phyloP scores from a whole-genome alignment of 495 filamentous ascomycete genomes.

The Articulospora tetracladia region DNA sequence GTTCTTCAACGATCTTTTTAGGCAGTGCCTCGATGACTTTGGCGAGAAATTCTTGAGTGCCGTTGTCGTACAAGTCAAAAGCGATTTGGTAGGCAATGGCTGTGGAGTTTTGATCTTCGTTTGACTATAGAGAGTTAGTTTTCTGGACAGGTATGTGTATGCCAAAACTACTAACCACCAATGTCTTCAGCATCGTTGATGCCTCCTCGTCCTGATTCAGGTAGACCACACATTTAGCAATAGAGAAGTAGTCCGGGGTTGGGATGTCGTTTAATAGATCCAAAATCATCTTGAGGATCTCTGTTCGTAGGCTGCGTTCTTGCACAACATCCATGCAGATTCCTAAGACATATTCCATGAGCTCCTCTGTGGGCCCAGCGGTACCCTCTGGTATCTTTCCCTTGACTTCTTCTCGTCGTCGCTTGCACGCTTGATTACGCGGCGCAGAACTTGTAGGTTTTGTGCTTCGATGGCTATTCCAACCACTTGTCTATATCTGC shows the following conservation, averaged over 20 bases:
- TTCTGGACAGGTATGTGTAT: not conserved
- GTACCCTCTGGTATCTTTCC: slow-evolving; percentile 41
- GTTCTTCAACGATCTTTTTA: slow-evolving; percentile 50
- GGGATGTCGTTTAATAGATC: slow-evolving; percentile 85
- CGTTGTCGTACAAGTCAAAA: slow-evolving; percentile 97
- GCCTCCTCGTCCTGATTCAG: slow-evolving; percentile 90
- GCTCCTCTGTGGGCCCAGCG: slow-evolving; percentile 70
- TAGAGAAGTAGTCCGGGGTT: slow-evolving; percentile 93
- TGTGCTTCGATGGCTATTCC: slow-evolving; percentile 96
- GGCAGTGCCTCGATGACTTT: slow-evolving; percentile 84
- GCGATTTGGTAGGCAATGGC: slow-evolving; percentile 95
- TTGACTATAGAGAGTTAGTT: slow-evolving; percentile 33
- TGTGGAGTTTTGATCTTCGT: slow-evolving; percentile 69
- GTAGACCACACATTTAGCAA: slow-evolving; percentile 97
- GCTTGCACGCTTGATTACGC: slow-evolving; percentile 76
- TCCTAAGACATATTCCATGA: slow-evolving; percentile 93
- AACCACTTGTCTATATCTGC: slow-evolving; percentile 94
- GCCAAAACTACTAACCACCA: slow-evolving; percentile 49
- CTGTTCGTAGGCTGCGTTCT: slow-evolving; percentile 73
- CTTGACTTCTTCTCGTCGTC: slow-evolving; percentile 71
- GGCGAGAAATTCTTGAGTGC: slow-evolving; percentile 91
- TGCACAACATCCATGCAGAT: slow-evolving; percentile 99
- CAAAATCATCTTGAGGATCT: slow-evolving; percentile 83
- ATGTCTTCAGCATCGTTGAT: slow-evolving; percentile 75
- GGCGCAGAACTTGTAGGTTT: slow-evolving; percentile 83